A percentile compares a stretch with the other conserved stretches of the same genome.
Conservation (phyloP, 148 eudicot genomes). For the Dianthus caryophyllus region DNA sequence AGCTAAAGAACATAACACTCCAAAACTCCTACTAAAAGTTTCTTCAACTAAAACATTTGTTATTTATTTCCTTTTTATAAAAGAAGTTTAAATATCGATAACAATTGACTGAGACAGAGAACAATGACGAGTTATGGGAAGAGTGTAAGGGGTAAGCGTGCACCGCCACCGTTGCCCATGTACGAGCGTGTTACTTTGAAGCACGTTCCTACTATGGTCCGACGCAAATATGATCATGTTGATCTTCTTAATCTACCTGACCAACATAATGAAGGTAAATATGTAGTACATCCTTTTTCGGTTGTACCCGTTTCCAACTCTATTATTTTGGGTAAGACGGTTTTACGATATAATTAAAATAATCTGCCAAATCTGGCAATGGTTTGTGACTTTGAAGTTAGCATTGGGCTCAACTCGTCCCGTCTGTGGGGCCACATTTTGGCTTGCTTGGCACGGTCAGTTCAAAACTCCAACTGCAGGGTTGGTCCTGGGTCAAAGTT, state of each 20-base stretch:
- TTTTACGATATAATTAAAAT: background rate
- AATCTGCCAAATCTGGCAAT: no score
- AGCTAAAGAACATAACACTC: no score
- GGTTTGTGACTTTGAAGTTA: no score
- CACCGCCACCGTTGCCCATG: slow-evolving; percentile 19
- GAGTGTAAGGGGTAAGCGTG: background rate
- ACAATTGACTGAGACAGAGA: background rate
- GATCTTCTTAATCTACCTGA: background rate
- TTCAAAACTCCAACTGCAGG: no score
- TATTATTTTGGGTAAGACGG: background rate
- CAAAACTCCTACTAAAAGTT: no score
- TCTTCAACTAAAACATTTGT: no score
- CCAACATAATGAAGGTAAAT: slow-evolving; percentile 4
- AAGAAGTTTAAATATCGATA: background rate
- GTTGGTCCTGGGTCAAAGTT: no score
- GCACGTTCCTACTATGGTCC: slow-evolving; percentile 23
- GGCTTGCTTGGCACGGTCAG: no score
- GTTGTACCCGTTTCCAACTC: background rate
- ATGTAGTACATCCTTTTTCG: background rate
- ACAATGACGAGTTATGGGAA: slow-evolving; percentile 10
- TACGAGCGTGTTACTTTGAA: slow-evolving; percentile 14
- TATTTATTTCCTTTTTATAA: no score
- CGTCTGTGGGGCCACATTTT: no score
- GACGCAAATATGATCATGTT: slow-evolving; percentile 14
- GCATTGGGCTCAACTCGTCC: no score